Evolutionary conservation across 306 rosid genomes (phyloP), one percentile per base, ranked within the genome.

Genomic region (Elaeagnus macrophylla): DNA sequence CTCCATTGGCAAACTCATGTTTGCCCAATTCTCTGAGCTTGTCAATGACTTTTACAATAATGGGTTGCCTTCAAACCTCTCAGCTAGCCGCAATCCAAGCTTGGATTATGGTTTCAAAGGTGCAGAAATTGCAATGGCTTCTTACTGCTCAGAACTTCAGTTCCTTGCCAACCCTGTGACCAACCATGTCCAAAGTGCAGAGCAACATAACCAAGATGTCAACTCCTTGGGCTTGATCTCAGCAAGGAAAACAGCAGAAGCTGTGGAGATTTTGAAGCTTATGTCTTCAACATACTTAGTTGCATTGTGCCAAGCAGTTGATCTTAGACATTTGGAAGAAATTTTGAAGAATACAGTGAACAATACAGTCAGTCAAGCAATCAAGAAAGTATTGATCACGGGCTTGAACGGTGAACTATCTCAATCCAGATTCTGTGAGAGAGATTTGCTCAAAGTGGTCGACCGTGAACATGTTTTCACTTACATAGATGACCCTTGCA

Each of bases 11-110:
- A 89, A 83, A 35, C 88, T 86, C 12, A 72, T 89, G 72, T 89
- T 89, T 74, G 97, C 97, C 5, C 97, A 89, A 46, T 89, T 89
- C 65, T 77, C 97, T 1, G 97, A 89, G 87, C 95, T 89, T 54
- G 97, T 89, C 14, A 89, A 86, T 60, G 97, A 89, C 68, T 77
- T 66, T 3, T 89, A 83, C 67, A 89, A 81, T 77, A 89, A 89
- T 18, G 97, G 97, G 3, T 62, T 89, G 70, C 95, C 97, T 57
- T 89, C 97, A 0, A 89, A 81, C 70, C 81, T 89, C 36, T 48
- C 97, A 0, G 95, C 73, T 0, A 67, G 97, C 49, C 73, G 81
- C 14, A 53, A 81, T 39, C 97, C 97, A 0, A 89, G 97, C 64
- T 67, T 89, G 79, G 97, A 89, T 74, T 89, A 89, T 2, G 95